Conservation (phyloP, 768 basidiomycete genomes). For the Ephemerocybe angulata region DNA sequence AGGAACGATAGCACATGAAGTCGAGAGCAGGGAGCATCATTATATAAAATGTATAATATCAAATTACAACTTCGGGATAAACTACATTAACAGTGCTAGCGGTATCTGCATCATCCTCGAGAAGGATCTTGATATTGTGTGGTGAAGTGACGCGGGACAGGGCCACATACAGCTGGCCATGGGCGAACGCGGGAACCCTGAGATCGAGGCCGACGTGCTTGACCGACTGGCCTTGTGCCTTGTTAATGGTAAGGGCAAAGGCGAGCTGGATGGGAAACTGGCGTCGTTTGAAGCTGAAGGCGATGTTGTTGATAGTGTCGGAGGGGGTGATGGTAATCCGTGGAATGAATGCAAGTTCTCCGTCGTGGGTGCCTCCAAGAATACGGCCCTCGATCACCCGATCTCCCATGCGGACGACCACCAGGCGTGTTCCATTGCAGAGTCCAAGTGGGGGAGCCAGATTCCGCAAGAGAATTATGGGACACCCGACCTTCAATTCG, state of each 20-base stretch:
- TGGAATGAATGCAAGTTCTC: conserved; percentile 32
- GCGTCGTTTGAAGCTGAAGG: conserved; percentile 25
- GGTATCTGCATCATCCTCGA: conserved; percentile 12
- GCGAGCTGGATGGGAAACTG: conserved; percentile 39
- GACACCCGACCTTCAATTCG: conserved; percentile 25
- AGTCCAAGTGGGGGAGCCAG: conserved; percentile 22
- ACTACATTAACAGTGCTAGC: conserved; percentile 23
- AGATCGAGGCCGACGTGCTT: conserved; percentile 30
- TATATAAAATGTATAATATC: no score
- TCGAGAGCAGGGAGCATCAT: no score
- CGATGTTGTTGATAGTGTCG: conserved; percentile 7
- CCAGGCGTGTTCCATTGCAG: conserved; percentile 27
- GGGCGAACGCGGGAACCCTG: conserved; percentile 28
- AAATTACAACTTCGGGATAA: conserved; percentile 23
- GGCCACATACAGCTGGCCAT: conserved; percentile 39
- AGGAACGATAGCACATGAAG: no score
- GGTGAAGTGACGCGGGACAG: conserved; percentile 28
- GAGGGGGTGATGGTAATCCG: conserved; percentile 25
- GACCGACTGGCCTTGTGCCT: conserved; percentile 36
- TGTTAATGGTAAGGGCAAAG: conserved; percentile 40
- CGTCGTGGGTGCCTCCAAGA: background rate
- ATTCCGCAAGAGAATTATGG: conserved; percentile 31
- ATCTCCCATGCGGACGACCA: background rate
- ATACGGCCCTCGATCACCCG: background rate
- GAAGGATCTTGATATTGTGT: conserved; percentile 21